These are phyloP conservation scores for Umbelopsis sp. DNA, from an alignment of 192 early-diverging fungal genomes.

Conservation along the genomic window DNA sequence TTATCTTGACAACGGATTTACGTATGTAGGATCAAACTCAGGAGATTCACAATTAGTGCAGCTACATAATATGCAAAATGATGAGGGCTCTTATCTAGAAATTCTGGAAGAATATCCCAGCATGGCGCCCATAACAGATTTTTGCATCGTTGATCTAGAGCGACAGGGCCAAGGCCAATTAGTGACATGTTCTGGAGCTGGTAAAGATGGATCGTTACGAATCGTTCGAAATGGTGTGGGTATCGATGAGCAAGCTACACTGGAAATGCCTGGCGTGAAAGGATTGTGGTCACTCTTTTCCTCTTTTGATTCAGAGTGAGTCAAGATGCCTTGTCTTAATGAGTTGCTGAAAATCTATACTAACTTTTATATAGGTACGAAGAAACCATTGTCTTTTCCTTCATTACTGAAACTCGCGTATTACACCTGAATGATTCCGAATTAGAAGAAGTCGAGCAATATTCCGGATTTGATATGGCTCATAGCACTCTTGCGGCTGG, in stretches of 20 bases:
- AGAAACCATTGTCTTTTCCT: constrained; percentile 64
- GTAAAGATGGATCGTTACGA: constrained; percentile 73
- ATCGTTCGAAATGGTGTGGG: constrained; percentile 90
- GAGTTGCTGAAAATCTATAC: too few relatives aligned
- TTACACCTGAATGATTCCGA: constrained; percentile 50
- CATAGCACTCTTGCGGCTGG: constrained; percentile 46
- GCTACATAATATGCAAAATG: constrained; percentile 54
- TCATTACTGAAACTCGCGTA: constrained; percentile 63
- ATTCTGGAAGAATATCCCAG: constrained; percentile 67
- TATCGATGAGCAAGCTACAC: constrained; percentile 62
- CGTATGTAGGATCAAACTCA: constrained; percentile 84
- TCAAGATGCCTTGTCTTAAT: not conserved
- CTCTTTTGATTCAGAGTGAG: constrained; percentile 45
- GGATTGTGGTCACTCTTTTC: constrained; percentile 72
- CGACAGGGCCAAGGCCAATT: constrained; percentile 57
- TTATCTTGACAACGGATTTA: constrained; percentile 67
- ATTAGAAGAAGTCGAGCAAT: constrained; percentile 50
- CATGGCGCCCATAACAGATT: constrained; percentile 84
- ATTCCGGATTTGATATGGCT: constrained; percentile 37
- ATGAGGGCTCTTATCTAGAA: constrained; percentile 56
- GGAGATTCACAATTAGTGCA: constrained; percentile 83
- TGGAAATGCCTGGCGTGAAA: constrained; percentile 68
- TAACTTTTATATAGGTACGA: constrained; percentile 33
- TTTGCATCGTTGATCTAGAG: constrained; percentile 81
- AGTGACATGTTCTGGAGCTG: constrained; percentile 70